Evolutionary conservation across 192 early-diverging fungal species (phyloP), one percentile per base, ranked within the genome.

Genomic region (Mortierella hygrophila): DNA sequence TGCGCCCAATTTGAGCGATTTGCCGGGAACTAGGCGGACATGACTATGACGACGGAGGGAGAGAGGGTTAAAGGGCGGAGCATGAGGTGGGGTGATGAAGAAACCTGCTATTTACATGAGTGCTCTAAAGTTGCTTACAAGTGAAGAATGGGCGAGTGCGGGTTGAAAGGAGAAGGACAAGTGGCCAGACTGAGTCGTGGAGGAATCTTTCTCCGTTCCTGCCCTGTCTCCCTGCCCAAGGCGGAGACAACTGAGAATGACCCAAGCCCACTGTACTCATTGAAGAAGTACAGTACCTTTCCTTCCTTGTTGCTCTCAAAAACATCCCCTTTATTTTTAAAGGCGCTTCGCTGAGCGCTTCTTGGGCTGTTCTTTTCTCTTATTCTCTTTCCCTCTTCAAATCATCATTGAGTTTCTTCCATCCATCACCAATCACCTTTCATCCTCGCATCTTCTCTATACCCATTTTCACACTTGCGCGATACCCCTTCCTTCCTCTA

Each of bases 131-230:
- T 52, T 52, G 49, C 49, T 52, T 20, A 21, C 49, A 52, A 52
- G 4, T 52, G n/a, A 29, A 35, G 6, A 29, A 6, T 65, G 29
- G 3, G 60, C 60, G 60, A 65, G 60, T 32, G 60, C 49, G 18
- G 49, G 49, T 35, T 65, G 29, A 18, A 26, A 57, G 16, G 9
- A 57, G 1, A 57, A 15, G n/a, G n/a, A 57, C 29, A 65, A 21
- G 49, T 20, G 44, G 11, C 0, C 13, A 35, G 44, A 0, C 44
- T 46, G 11, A 15, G 49, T 52, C 49, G 49, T 52, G 60, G 60
- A 65, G 60, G 60, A 65, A 65, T 65, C 60, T 65, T 65, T 65
- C 60, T 65, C 60, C 60, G 60, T 65, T 52, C 18, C 49, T 52
- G 49, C 29, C 29, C 35, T 35, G 35, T 1, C 35, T 35, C 35